These are phyloP conservation scores for Trichopus zeylanicus DNA, from an alignment of 116 monocot species.

Conservation along the genomic window DNA sequence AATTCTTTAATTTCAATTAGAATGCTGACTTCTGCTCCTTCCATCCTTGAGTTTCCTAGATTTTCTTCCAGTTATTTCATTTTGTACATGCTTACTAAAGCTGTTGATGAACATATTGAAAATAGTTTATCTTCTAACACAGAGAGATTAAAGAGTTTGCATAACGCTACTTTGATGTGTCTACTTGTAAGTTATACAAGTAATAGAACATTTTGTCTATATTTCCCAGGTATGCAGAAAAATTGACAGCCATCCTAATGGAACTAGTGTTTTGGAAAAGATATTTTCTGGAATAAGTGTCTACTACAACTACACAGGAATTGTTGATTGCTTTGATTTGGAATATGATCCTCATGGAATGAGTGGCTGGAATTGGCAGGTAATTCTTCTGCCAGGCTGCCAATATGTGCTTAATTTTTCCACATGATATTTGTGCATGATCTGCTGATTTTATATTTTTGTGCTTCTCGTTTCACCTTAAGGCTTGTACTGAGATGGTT, in stretches of 20 bases:
- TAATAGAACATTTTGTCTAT: background rate
- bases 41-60: too few relatives aligned
- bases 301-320: slow-evolving; percentile 85
- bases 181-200: too few relatives aligned
- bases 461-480: background rate
- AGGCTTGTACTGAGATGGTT: slow-evolving; percentile 87
- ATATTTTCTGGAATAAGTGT: slow-evolving; percentile 84
- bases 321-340: slow-evolving; percentile 69
- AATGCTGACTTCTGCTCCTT: too few relatives aligned
- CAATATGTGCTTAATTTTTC: background rate
- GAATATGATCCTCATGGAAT: slow-evolving; percentile 90
- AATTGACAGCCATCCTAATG: slow-evolving; percentile 52
- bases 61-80: too few relatives aligned
- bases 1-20: too few relatives aligned
- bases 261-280: slow-evolving; percentile 36
- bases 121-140: too few relatives aligned
- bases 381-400: background rate
- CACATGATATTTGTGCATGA: background rate
- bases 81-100: too few relatives aligned
- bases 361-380: slow-evolving; percentile 96
- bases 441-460: too few relatives aligned
- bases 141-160: too few relatives aligned
- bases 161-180: too few relatives aligned
- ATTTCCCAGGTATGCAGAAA: slow-evolving; percentile 59
- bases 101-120: too few relatives aligned